Base-by-base conservation (phyloP, 2,329 filamentous ascomycete genomes). In the Coniosporium tulheliwenetii region DNA sequence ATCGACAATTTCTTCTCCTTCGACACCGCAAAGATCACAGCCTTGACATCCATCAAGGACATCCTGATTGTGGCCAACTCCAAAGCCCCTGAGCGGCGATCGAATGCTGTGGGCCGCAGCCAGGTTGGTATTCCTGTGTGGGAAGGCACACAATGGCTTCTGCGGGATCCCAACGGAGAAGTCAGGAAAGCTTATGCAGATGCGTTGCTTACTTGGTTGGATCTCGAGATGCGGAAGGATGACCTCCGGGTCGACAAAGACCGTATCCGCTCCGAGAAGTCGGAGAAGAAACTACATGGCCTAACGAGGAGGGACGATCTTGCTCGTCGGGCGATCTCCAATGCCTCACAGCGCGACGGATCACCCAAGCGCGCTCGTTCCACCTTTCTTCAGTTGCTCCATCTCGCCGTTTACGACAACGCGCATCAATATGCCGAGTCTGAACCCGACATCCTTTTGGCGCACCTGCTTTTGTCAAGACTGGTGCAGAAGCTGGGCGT, bases 111-210 rank as follows among this genome's bases (percentile, higher is more conserved):
- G 39, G 75, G 77, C 5, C 74, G 86, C 46, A 84, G 81, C 55
- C 75, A 70, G 34, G 83, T 93, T 1, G 79, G 83, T 0, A 70
- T 93, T 8, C 74, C 82, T 41, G 81, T 87, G 0, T 98, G 91
- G 91, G 87, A 96, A 59, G 85, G 85, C n/a, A 94, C 87, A 0
- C 85, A 95, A 45, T 94, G 85, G 84, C 73, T 96, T 36, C 65
- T 96, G 14, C 78, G 82, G 32, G 89, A 95, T 52, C 70, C 76
- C 1, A 80, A 87, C 51, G 76, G 76, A 30, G 70, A 76, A 30
- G 86, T 96, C 30, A 77, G 87, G 41, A 80, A 80, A 55, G 84
- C 86, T 0, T 98, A 96, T 50, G 75, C 79, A 5, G 85, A 93
- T 57, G 83, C 85, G 4, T 60, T 96, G 12, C 59, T 84, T 34